These are phyloP conservation scores for Camellia oleifera DNA, from an alignment of 179 eudicot genomes.

Conservation along the genomic window DNA sequence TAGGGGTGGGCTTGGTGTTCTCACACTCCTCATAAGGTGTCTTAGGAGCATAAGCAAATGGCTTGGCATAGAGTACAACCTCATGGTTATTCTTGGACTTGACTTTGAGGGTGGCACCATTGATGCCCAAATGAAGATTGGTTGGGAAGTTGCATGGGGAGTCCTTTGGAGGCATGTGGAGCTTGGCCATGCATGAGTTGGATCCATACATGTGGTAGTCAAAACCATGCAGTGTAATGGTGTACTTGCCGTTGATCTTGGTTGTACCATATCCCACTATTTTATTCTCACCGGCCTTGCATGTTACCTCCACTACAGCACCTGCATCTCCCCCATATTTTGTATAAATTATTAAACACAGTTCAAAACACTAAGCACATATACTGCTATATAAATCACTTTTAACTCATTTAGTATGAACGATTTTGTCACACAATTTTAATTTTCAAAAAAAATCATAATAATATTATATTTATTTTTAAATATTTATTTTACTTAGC, in stretches of 20 bases:
- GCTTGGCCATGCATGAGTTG: conserved; percentile 45
- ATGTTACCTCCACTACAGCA: conserved; percentile 44
- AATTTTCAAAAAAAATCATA: too few species aligned
- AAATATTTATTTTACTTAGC: too few species aligned
- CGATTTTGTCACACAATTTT: too few species aligned
- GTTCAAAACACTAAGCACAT: too few species aligned
- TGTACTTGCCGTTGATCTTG: conserved; percentile 42
- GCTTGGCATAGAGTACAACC: conserved; percentile 4
- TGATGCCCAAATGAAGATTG: background rate
- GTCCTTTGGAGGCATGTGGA: conserved; percentile 39
- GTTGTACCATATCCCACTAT: conserved; percentile 47
- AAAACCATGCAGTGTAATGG: conserved; percentile 36
- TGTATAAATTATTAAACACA: too few species aligned
- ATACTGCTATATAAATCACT: too few species aligned
- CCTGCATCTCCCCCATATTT: conserved; percentile 14
- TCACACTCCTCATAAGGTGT: conserved; percentile 10
- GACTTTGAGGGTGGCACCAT: conserved; percentile 2
- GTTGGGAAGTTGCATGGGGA: conserved; percentile 16
- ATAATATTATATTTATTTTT: too few species aligned
- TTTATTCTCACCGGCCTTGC: conserved; percentile 38
- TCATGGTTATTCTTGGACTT: background rate
- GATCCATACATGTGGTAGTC: conserved; percentile 40
- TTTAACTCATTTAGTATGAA: too few species aligned
- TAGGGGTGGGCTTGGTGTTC: background rate
- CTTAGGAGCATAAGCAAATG: conserved; percentile 9